Evolutionary conservation across 345 rosid genomes (phyloP).

Genomic region (Linum tenue): DNA sequence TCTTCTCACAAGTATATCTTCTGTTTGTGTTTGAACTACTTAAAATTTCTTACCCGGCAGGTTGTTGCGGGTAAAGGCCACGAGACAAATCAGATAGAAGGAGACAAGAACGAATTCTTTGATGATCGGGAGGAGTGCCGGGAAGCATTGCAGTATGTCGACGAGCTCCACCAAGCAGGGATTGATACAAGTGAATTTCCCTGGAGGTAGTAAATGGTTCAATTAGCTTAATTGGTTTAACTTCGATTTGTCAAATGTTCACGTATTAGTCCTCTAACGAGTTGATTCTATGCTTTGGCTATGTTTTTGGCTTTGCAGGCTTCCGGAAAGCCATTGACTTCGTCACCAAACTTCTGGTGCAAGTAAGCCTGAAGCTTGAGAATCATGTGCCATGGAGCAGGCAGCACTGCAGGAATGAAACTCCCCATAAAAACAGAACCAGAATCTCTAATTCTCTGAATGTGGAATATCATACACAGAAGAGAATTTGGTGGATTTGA

Average conservation of each 20-base stretch:
- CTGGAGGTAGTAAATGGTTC: slow-evolving; percentile 60
- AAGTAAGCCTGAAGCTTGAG: background rate
- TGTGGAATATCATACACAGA: background rate
- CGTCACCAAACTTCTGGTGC: background rate
- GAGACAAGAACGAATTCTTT: slow-evolving; percentile 75
- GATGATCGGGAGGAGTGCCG: slow-evolving; percentile 88
- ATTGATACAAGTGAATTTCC: slow-evolving; percentile 97
- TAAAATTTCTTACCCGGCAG: slow-evolving; percentile 25
- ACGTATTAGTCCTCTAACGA: background rate
- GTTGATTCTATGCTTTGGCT: slow-evolving; percentile 6
- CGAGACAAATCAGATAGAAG: slow-evolving; percentile 66
- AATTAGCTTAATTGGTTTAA: background rate
- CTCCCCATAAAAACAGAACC: background rate
- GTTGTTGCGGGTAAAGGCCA: slow-evolving; percentile 96
- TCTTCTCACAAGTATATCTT: slow-evolving; percentile 2
- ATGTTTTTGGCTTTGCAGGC: slow-evolving; percentile 37
- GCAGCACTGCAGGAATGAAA: background rate
- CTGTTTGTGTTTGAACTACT: slow-evolving; percentile 4
- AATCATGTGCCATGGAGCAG: background rate
- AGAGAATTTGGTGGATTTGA: background rate
- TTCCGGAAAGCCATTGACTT: slow-evolving; percentile 77
- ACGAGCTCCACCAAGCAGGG: slow-evolving; percentile 94
- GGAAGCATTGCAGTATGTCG: slow-evolving; percentile 89
- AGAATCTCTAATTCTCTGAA: background rate
- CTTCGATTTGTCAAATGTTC: background rate